Evolutionary conservation across 2,329 filamentous ascomycete genomes (phyloP).

Genomic region (Claviceps africana): DNA sequence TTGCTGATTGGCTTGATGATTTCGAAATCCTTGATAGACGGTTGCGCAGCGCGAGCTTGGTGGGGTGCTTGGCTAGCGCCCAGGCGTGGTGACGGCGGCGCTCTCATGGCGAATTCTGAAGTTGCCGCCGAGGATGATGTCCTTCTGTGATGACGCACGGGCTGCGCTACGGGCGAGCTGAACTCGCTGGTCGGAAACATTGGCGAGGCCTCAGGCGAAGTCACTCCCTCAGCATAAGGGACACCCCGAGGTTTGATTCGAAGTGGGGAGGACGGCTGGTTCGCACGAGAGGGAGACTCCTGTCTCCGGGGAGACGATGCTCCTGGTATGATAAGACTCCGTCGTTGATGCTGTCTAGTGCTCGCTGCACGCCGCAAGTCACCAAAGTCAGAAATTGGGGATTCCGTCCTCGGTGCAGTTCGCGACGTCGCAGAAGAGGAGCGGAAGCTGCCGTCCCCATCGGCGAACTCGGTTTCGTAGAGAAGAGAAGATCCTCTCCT

Average conservation of each 20-base stretch:
- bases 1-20: slow-evolving; percentile 99
- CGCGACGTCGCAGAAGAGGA: slow-evolving; percentile 64
- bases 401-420: slow-evolving; percentile 61
- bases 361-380: slow-evolving; percentile 62
- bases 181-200: slow-evolving; percentile 74
- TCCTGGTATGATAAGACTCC: slow-evolving; percentile 71
- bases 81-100: slow-evolving; percentile 71
- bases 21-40: slow-evolving; percentile 98
- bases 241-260: slow-evolving; percentile 68
- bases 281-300: slow-evolving; percentile 70
- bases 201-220: slow-evolving; percentile 81
- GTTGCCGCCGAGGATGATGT: slow-evolving; percentile 89
- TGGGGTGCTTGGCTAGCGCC: slow-evolving; percentile 62
- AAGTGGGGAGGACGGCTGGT: slow-evolving; percentile 73
- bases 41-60: slow-evolving; percentile 76
- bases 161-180: slow-evolving; percentile 53
- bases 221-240: slow-evolving; percentile 47
- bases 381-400: slow-evolving; percentile 76
- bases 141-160: slow-evolving; percentile 58
- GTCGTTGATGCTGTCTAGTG: slow-evolving; percentile 69
- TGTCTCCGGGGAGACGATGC: slow-evolving; percentile 70
- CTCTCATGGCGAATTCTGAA: slow-evolving; percentile 50
- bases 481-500: slow-evolving; percentile 61
- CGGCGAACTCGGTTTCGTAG: slow-evolving; percentile 69
- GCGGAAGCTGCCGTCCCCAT: slow-evolving; percentile 77